These are phyloP conservation scores for Leishmania braziliensis DNA, from an alignment of 208 protist genomes.

Conservation along the genomic window DNA sequence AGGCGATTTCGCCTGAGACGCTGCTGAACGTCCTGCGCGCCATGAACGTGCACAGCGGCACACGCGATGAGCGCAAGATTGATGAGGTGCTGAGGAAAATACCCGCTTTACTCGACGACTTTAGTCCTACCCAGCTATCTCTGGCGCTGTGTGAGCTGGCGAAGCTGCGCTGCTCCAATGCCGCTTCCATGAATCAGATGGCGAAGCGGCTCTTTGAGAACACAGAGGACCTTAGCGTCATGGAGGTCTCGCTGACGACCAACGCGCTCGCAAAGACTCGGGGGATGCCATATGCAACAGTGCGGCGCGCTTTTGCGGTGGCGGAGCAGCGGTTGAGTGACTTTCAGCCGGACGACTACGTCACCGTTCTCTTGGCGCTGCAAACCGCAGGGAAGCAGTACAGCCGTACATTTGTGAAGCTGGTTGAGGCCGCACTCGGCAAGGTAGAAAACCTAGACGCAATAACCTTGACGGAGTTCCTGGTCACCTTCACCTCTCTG, in stretches of 20 bases:
- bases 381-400: conserved; percentile 53
- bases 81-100: conserved; percentile 53
- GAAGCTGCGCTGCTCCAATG: conserved; percentile 60
- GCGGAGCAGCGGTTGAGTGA: conserved; percentile 52
- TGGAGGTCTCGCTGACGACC: conserved; percentile 60
- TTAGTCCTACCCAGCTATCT: conserved; percentile 66
- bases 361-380: conserved; percentile 47
- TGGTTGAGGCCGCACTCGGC: conserved; percentile 73
- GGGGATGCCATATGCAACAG: conserved; percentile 60
- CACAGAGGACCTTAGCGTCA: conserved; percentile 54
- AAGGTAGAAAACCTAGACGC: conserved; percentile 84
- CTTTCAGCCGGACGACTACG: conserved; percentile 84
- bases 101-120: conserved; percentile 73
- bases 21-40: conserved; percentile 68
- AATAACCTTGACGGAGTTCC: conserved; percentile 64
- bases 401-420: conserved; percentile 49
- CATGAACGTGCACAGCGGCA: conserved; percentile 72
- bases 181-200: conserved; percentile 61
- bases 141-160: conserved; percentile 62
- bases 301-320: conserved; percentile 48
- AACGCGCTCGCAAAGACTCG: conserved; percentile 46
- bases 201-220: conserved; percentile 56
- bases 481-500: conserved; percentile 64
- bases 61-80: conserved; percentile 80
- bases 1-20: conserved; percentile 76